phyloP scores from a whole-genome alignment of 1,284 basidiomycete genomes.

The Ganoderma multipileum region DNA sequence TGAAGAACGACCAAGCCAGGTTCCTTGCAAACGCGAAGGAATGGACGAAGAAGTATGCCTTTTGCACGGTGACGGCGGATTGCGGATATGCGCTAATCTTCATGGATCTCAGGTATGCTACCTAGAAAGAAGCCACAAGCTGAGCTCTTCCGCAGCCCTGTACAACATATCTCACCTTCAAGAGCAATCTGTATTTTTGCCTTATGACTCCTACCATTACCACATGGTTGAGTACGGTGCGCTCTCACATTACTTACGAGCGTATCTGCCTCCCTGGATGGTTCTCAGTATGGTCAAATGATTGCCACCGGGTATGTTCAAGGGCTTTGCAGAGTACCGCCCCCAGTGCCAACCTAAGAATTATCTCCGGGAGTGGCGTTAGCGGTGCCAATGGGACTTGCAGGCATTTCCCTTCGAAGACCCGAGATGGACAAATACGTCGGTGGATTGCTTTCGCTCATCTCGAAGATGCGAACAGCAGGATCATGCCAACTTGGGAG shows the following conservation, averaged over 20 bases:
- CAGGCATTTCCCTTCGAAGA: neutral
- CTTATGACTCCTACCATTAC: too few species aligned
- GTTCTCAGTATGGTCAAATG: neutral
- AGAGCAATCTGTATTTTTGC: neutral
- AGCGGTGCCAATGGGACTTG: neutral
- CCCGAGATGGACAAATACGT: neutral
- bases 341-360: too few species aligned
- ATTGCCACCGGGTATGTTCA: too few species aligned
- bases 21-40: constrained; percentile 80
- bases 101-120: neutral
- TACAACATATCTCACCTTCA: neutral
- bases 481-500: neutral
- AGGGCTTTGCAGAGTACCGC: too few species aligned
- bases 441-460: neutral
- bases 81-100: neutral
- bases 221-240: too few species aligned
- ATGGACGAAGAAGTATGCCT: constrained; percentile 76
- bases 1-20: constrained; percentile 76
- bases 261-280: neutral
- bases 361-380: neutral
- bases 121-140: neutral
- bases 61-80: neutral
- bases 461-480: neutral
- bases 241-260: neutral
- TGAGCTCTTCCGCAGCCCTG: neutral